Evolutionary conservation across 1,139 yeast genomes (phyloP).

Genomic region (Insectozyma bohioensis): DNA sequence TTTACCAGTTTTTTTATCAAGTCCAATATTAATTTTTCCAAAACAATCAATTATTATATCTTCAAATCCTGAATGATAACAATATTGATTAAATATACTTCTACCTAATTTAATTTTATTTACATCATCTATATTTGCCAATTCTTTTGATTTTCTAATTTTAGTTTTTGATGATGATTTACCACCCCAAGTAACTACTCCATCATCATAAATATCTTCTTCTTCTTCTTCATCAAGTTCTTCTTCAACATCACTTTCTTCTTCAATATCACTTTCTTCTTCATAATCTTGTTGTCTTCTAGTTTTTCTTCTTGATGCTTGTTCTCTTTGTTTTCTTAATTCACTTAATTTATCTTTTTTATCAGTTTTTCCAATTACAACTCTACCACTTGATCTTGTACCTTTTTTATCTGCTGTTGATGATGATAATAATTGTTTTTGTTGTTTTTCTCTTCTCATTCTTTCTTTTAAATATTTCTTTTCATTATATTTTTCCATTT

Average conservation of each 20-base stretch:
- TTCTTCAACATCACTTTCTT: conserved; percentile 35
- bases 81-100: conserved; percentile 66
- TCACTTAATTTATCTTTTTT: conserved; percentile 68
- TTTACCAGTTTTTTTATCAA: conserved; percentile 57
- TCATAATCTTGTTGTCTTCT: conserved; percentile 31
- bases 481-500: conserved; percentile 84
- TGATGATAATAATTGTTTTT: conserved; percentile 23
- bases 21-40: conserved; percentile 80
- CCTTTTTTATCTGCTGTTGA: too few relatives aligned
- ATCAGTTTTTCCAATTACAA: conserved; percentile 29
- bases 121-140: conserved; percentile 55
- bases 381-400: conserved; percentile 20
- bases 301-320: conserved; percentile 41
- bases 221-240: conserved; percentile 42
- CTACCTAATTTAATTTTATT: conserved; percentile 78
- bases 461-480: conserved; percentile 79
- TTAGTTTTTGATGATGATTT: conserved; percentile 23
- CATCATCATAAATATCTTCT: conserved; percentile 43
- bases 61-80: conserved; percentile 81
- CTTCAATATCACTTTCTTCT: conserved; percentile 33
- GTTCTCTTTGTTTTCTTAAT: conserved; percentile 82
- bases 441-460: conserved; percentile 57
- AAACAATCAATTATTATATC: conserved; percentile 69
- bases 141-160: conserved; percentile 27
- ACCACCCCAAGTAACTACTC: conserved; percentile 54